phyloP scores from a whole-genome alignment of 2,329 filamentous ascomycete species.

The Ascochyta pisi region DNA sequence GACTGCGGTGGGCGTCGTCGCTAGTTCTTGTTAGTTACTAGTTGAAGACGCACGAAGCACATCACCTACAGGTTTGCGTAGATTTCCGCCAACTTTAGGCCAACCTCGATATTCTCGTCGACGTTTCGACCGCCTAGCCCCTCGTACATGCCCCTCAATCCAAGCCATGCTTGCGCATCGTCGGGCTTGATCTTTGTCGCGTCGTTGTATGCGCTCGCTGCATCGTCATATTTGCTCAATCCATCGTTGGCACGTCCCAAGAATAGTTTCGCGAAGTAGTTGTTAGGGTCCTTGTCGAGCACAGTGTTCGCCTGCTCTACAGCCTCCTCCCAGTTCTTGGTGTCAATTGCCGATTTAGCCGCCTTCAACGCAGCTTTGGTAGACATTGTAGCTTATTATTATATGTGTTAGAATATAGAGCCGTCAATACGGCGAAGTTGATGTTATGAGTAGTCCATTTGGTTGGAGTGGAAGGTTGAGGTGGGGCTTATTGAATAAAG shows the following conservation, averaged over 20 bases:
- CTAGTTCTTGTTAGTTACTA: conserved; percentile 40
- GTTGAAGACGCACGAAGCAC: accelerated
- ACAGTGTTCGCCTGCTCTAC: conserved; percentile 72
- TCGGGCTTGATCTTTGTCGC: conserved; percentile 75
- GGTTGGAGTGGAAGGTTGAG: conserved; percentile 16
- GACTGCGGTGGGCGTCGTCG: conserved; percentile 65
- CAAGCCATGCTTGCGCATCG: conserved; percentile 90
- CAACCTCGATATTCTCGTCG: conserved; percentile 75
- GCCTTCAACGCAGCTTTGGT: conserved; percentile 79
- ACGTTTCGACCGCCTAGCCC: conserved; percentile 74
- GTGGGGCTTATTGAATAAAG: conserved; percentile 16
- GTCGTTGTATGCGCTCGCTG: conserved; percentile 76
- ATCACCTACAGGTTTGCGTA: conserved; percentile 60
- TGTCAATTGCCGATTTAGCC: conserved; percentile 78
- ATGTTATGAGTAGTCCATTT: conserved; percentile 34
- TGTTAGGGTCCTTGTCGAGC: conserved; percentile 74
- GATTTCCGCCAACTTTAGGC: conserved; percentile 75
- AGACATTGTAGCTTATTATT: conserved; percentile 32
- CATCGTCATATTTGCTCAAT: conserved; percentile 71
- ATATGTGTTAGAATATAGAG: background rate
- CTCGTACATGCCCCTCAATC: conserved; percentile 84
- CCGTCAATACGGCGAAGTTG: conserved; percentile 20
- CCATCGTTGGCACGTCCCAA: conserved; percentile 86
- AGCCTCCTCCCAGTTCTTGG: conserved; percentile 79
- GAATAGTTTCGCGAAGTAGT: conserved; percentile 89